phyloP scores from a whole-genome alignment of 164 flowering plant genomes.

The Litsea cubeba region DNA sequence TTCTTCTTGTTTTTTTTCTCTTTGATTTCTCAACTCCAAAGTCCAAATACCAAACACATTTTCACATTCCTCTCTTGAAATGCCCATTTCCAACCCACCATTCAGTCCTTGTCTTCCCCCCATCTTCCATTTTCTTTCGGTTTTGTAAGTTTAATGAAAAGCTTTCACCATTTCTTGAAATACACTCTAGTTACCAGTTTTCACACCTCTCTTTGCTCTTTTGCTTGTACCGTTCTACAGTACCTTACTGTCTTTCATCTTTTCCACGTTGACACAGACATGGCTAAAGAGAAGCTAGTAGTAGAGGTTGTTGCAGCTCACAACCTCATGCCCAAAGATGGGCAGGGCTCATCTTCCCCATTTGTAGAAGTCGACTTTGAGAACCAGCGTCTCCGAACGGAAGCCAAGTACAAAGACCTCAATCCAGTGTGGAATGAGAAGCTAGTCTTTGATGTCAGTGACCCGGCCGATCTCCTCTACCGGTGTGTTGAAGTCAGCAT shows the following conservation, averaged over 20 bases:
- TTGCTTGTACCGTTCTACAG: not conserved
- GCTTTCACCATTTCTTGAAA: not conserved
- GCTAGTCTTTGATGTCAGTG: constrained; percentile 54
- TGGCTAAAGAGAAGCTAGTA: constrained; percentile 49
- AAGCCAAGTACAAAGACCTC: constrained; percentile 60
- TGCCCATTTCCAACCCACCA: not conserved
- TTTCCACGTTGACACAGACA: not conserved
- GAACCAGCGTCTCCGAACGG: constrained; percentile 56
- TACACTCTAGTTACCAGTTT: not conserved
- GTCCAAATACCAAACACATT: not conserved
- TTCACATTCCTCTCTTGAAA: not conserved
- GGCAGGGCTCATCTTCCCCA: constrained; percentile 61
- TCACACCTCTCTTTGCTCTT: too few relatives aligned
- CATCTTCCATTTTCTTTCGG: not conserved
- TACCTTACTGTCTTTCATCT: not conserved
- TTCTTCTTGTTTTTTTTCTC: too few relatives aligned
- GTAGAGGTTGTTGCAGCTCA: constrained; percentile 79
- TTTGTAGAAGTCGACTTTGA: constrained; percentile 84
- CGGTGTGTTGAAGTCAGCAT: constrained; percentile 55
- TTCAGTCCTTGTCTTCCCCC: not conserved
- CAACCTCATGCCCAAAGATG: constrained; percentile 70
- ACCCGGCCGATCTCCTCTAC: constrained; percentile 46
- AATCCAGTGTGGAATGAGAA: constrained; percentile 85
- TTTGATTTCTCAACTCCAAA: too few relatives aligned
- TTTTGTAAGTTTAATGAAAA: not conserved